Evolutionary conservation across 768 basidiomycete species (phyloP).

Genomic region (Baorangia bicolor): DNA sequence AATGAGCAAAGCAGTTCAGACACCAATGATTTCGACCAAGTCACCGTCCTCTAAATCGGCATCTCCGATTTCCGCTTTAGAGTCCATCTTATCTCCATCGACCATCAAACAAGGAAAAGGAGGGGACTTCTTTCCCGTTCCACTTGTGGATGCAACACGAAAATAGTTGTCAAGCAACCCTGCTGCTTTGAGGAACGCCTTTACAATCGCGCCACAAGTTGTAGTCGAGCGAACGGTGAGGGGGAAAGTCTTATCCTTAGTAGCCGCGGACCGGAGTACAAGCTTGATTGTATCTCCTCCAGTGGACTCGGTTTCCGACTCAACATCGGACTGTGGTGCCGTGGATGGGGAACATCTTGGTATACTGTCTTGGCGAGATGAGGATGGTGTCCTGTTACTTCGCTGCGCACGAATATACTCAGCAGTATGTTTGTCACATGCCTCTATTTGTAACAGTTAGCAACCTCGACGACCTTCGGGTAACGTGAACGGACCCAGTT

Average conservation of each 20-base stretch:
- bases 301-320: conserved; percentile 38
- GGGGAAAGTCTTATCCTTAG: conserved; percentile 50
- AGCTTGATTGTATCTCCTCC: conserved; percentile 60
- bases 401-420: conserved; percentile 56
- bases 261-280: conserved; percentile 54
- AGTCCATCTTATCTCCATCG: conserved; percentile 72
- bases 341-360: conserved; percentile 13
- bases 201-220: conserved; percentile 72
- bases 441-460: conserved; percentile 44
- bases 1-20: conserved; percentile 32
- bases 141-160: conserved; percentile 33
- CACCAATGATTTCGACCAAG: conserved; percentile 68
- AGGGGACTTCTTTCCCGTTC: conserved; percentile 29
- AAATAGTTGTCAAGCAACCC: conserved; percentile 58
- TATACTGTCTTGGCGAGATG: conserved; percentile 6
- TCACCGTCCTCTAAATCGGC: conserved; percentile 80
- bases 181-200: conserved; percentile 70
- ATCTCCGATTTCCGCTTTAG: conserved; percentile 58
- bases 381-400: conserved; percentile 27
- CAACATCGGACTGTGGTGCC: conserved; percentile 26
- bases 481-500: conserved; percentile 49
- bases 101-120: conserved; percentile 45
- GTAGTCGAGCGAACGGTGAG: conserved; percentile 74
- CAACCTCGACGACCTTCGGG: not conserved
- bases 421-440: conserved; percentile 60